Evolutionary conservation across 805 yeast genomes (phyloP).

Genomic region (Wickerhamiella qilinensis): DNA sequence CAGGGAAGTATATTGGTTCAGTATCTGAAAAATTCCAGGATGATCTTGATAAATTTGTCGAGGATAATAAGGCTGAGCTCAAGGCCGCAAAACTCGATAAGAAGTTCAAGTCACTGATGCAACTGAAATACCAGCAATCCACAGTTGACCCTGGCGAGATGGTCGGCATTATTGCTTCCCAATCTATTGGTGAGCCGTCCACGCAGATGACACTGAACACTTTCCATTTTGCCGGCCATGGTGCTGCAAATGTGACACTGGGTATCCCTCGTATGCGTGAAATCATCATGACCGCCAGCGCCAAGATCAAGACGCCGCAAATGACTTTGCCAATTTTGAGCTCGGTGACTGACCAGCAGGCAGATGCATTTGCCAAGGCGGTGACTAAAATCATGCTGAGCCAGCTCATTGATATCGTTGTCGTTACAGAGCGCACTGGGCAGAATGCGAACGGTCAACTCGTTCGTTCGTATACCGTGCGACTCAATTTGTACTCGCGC

Average conservation of each 20-base stretch:
- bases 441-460: slow-evolving; percentile 30
- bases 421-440: slow-evolving; percentile 80
- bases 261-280: slow-evolving; percentile 99
- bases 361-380: slow-evolving; percentile 84
- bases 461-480: slow-evolving; percentile 59
- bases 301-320: slow-evolving; percentile 94
- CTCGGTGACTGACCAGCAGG: slow-evolving; percentile 71
- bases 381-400: slow-evolving; percentile 72
- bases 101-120: slow-evolving; percentile 94
- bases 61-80: slow-evolving; percentile 31
- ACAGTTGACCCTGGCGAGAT: slow-evolving; percentile 93
- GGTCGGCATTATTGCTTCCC: slow-evolving; percentile 96
- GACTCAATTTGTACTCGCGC: slow-evolving; percentile 56
- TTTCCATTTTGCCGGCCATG: slow-evolving; percentile 99
- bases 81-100: slow-evolving; percentile 36
- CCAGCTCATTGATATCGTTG: slow-evolving; percentile 72
- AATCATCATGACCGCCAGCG: slow-evolving; percentile 97
- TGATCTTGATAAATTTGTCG: slow-evolving; percentile 56
- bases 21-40: slow-evolving; percentile 82
- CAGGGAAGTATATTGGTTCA: slow-evolving; percentile 80
- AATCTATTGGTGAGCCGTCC: slow-evolving; percentile 97
- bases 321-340: slow-evolving; percentile 78
- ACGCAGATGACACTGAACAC: slow-evolving; percentile 97
- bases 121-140: slow-evolving; percentile 93
- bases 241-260: slow-evolving; percentile 97